These are phyloP conservation scores for Macaranga tanarius DNA, from an alignment of 441 rosid species.

Conservation along the genomic window DNA sequence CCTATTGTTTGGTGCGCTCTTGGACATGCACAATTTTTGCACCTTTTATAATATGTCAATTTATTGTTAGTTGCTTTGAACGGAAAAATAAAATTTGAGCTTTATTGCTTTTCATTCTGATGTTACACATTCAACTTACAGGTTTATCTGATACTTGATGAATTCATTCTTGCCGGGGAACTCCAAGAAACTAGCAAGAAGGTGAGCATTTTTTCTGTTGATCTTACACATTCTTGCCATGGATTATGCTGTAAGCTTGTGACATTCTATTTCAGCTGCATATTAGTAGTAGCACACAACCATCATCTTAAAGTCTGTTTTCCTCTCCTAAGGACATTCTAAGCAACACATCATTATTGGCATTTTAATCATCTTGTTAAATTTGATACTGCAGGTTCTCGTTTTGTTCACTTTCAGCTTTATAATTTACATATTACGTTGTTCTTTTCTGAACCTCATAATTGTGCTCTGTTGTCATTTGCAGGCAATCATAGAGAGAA, in stretches of 20 bases:
- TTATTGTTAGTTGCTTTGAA: background rate
- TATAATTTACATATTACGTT: background rate
- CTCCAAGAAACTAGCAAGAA: slow-evolving; percentile 99
- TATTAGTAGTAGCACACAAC: too few relatives aligned
- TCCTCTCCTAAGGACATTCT: too few relatives aligned
- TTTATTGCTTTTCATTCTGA: background rate
- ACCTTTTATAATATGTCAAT: background rate
- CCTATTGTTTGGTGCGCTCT: background rate
- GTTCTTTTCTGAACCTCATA: background rate
- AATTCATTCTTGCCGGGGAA: slow-evolving; percentile 98
- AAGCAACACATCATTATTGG: background rate
- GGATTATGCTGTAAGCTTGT: too few relatives aligned
- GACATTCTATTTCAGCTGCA: too few relatives aligned
- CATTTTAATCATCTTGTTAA: background rate
- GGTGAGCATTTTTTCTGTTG: slow-evolving; percentile 37
- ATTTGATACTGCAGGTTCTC: background rate
- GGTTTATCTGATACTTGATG: slow-evolving; percentile 96
- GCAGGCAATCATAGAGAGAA: slow-evolving; percentile 94
- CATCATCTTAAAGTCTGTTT: too few relatives aligned
- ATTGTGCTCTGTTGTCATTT: slow-evolving; percentile 8
- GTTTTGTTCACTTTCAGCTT: background rate
- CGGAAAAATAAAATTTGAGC: background rate
- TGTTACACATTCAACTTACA: slow-evolving; percentile 20
- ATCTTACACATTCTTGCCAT: too few relatives aligned
- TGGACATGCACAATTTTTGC: background rate